These are phyloP conservation scores for Alternaria alternata DNA, from an alignment of 2,329 filamentous ascomycete species.

Conservation along the genomic window DNA sequence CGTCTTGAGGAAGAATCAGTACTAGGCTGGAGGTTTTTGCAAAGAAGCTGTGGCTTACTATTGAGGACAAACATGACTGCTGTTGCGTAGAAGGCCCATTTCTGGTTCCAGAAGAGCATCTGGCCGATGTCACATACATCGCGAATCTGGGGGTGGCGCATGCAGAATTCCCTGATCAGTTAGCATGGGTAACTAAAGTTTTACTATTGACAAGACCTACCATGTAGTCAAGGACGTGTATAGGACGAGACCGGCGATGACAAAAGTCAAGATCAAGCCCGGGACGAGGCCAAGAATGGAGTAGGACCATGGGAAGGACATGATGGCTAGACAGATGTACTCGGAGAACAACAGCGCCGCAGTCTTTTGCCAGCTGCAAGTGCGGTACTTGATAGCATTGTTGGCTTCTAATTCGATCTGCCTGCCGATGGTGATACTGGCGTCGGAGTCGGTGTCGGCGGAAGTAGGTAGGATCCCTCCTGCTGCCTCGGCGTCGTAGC, in stretches of 20 bases:
- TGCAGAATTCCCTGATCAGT: conserved; percentile 79
- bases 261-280: conserved; percentile 81
- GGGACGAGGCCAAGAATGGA: conserved; percentile 86
- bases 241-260: conserved; percentile 79
- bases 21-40: not conserved
- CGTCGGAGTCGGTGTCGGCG: conserved; percentile 46
- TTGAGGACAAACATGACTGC: conserved; percentile 92
- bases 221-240: conserved; percentile 79
- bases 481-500: conserved; percentile 42
- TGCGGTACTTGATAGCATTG: conserved; percentile 87
- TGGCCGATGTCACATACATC: conserved; percentile 97
- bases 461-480: conserved; percentile 50
- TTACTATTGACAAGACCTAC: conserved; percentile 51
- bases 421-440: conserved; percentile 61
- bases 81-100: conserved; percentile 72
- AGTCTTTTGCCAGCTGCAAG: conserved; percentile 95
- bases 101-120: conserved; percentile 87
- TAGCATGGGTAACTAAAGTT: not conserved
- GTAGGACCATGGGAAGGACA: conserved; percentile 96
- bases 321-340: conserved; percentile 92
- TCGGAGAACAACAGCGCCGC: conserved; percentile 90
- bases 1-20: conserved; percentile 15
- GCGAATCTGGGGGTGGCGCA: conserved; percentile 87
- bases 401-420: conserved; percentile 81
- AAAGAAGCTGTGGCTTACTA: conserved; percentile 73